Evolutionary conservation across 805 yeast genomes (phyloP).

Genomic region (Metschnikowia anglica): DNA sequence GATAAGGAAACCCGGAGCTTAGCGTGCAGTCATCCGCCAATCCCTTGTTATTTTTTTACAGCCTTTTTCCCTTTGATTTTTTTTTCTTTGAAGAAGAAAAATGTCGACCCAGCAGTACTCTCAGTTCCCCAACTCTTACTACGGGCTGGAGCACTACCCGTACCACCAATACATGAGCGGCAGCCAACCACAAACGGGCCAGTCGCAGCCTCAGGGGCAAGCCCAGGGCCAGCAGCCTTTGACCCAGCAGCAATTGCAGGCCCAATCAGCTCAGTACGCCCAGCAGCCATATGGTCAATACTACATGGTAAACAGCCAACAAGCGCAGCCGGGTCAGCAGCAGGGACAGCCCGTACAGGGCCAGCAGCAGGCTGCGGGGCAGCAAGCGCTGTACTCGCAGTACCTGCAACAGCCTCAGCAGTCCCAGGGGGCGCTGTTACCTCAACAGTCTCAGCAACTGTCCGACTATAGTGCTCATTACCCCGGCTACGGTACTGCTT

Average conservation of each 20-base stretch:
- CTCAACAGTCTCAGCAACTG: slow-evolving; percentile 13
- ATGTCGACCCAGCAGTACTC: slow-evolving; percentile 25
- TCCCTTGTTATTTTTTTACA: slow-evolving; percentile 1
- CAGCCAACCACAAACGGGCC: slow-evolving; percentile 18
- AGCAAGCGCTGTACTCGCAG: slow-evolving; percentile 12
- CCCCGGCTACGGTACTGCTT: slow-evolving; percentile 17
- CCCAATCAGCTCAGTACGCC: slow-evolving; percentile 15
- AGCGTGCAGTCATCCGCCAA: slow-evolving; percentile 10
- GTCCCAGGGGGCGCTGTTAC: slow-evolving; percentile 6
- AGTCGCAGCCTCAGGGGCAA: slow-evolving; percentile 14
- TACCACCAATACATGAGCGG: slow-evolving; percentile 23
- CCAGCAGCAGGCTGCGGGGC: slow-evolving; percentile 6
- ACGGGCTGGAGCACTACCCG: slow-evolving; percentile 25
- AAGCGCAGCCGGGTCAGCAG: slow-evolving; percentile 18
- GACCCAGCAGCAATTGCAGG: slow-evolving; percentile 16
- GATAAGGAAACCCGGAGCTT: not conserved
- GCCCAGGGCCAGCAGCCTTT: slow-evolving; percentile 13
- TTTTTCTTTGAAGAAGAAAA: slow-evolving; percentile 1
- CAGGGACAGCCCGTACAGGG: slow-evolving; percentile 8
- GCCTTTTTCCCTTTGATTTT: not conserved
- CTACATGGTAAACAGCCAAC: slow-evolving; percentile 22
- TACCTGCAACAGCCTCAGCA: slow-evolving; percentile 10
- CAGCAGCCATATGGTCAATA: slow-evolving; percentile 23
- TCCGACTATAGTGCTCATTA: slow-evolving; percentile 19
- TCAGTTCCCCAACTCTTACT: slow-evolving; percentile 22